Evolutionary conservation across 257 asterid genomes (phyloP), one percentile per base, ranked within the genome.

Genomic region (Ligustrum vulgare): DNA sequence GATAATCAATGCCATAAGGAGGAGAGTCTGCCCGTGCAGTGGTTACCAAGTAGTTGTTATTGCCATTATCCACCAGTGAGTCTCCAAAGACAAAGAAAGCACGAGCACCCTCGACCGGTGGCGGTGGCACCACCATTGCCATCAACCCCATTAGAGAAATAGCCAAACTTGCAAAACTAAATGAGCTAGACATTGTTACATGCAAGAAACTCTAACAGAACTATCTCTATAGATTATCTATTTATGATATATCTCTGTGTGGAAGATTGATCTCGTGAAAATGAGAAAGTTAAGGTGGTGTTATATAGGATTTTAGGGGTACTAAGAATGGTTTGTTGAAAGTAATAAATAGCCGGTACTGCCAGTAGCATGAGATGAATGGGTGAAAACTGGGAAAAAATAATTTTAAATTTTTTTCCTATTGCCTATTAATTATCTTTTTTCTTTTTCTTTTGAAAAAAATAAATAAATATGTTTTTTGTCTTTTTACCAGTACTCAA

Each of bases 41-140:
- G 7, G 90, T 86, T 23, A 67, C 63, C 47, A 86, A 78, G 72
- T 56, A 86, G 71, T 86, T 86, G 65, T 86, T 86, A 78, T 86
- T 86, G 65, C 90, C 90, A 71, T 73, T 82, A 45, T 86, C 90
- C 3, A 86, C 90, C 3, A 86, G 75, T 2, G 90, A 86, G 51
- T 86, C 90, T 0, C 90, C 90, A n/a, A 86, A 86, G 11, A 86
- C 86, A 23, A 83, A 86, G 75, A 86, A 84, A 49, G 88, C 86
- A 18, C 86, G 88, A 31, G 90, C 79, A 0, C 73, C 83, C 77
- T 84, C 83, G 1, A 65, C 82, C 5, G 25, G 35, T 4, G 75
- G 71, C 5, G 25, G 35, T 4, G 75, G 71, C 6, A 51, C 32
- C 1, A 28, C 43, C 15, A 37, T 22, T 20, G 66, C 31, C 5